Base-by-base conservation (phyloP, 345 rosid species). In the Nephelium lappaceum region DNA sequence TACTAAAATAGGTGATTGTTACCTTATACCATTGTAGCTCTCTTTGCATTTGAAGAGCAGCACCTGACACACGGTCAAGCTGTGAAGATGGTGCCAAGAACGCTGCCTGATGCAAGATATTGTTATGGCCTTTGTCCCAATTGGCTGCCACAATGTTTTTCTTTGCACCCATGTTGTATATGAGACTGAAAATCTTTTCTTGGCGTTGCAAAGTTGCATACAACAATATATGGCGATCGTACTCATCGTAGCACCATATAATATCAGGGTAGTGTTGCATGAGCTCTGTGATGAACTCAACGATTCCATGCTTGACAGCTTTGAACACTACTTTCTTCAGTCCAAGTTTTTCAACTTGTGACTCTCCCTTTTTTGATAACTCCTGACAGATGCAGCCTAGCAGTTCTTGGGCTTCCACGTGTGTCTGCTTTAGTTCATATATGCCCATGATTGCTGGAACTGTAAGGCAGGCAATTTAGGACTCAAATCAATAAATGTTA, bases 21-120 rank as follows among this genome's bases (percentile, higher is more conserved):
- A 93, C 97, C 94, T 91, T 92, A 42, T 83, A 93, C 97, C 97
- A 91, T 69, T 91, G 97, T 5, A 91, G 75, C 70, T 93, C 97
- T 75, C 97, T 82, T 47, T 93, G 97, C 97, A 93, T 91, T 55
- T 93, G 97, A 47, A 93, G 81, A 75, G 93, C 93, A 19, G 97
- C 95, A 47, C 97, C 95, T 0, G 91, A 81, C 67, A 91, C 89
- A 3, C 85, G 89, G 68, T 90, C 91, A 21, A 93, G 92, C 72
- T 85, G 86, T 4, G 93, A 80, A 5, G 78, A 21, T 0, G 97
- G 97, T 55, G 97, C 90, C 14, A 87, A 41, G 75, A 75, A 78
- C 0, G 93, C 93, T 4, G 95, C 95, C 25, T 89, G 93, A 67
- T 93, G 97, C n/a, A 93, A 85, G 72, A 93, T 85, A 80, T 91